phyloP scores from a whole-genome alignment of 2,329 filamentous ascomycete species.

The Botrytis pseudocinerea region DNA sequence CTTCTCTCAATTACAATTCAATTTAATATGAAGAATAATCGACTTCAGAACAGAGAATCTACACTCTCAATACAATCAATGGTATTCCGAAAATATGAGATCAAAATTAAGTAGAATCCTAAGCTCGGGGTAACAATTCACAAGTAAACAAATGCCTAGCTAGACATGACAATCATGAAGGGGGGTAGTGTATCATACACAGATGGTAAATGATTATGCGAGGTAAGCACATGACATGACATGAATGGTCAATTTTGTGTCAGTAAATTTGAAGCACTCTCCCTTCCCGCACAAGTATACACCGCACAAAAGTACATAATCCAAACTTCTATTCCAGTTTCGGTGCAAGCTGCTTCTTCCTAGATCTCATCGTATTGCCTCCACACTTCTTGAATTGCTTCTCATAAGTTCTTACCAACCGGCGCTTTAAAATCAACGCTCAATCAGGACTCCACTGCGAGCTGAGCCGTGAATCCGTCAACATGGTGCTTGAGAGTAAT shows the following conservation, averaged over 20 bases:
- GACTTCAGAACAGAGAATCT: conserved; percentile 3
- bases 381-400: not conserved
- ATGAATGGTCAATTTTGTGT: not conserved
- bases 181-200: not conserved
- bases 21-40: conserved; percentile 19
- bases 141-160: not conserved
- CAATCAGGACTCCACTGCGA: not conserved
- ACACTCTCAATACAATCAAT: not conserved
- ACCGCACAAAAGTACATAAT: not conserved
- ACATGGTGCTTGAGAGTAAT: not conserved
- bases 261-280: not conserved
- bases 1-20: conserved; percentile 17
- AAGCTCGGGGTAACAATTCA: not conserved
- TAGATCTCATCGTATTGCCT: not conserved
- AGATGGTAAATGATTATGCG: not conserved
- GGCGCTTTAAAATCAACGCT: not conserved
- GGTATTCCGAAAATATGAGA: not conserved
- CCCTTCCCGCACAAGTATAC: not conserved
- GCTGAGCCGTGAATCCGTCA: not conserved
- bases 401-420: not conserved
- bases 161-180: not conserved
- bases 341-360: not conserved
- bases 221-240: not conserved
- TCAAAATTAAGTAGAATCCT: not conserved
- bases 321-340: not conserved